Conservation (phyloP, 768 basidiomycete genomes). For the Pholiota conissans region DNA sequence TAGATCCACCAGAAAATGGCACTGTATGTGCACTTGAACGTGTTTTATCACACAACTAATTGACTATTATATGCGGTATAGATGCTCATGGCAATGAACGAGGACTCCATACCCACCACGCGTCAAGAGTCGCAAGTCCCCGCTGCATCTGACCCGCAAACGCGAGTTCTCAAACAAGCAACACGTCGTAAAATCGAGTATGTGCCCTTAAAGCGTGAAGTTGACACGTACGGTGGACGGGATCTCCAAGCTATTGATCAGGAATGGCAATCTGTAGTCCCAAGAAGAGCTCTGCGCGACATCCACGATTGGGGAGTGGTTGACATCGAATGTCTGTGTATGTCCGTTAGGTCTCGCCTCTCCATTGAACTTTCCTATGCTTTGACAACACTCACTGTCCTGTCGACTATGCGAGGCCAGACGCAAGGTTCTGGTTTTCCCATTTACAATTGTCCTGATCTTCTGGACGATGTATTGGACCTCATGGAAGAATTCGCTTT, state of each 20-base stretch:
- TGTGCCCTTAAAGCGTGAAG: conserved; percentile 73
- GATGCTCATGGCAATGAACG: conserved; percentile 30
- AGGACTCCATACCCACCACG: conserved; percentile 22
- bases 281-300: conserved; percentile 62
- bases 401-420: conserved; percentile 75
- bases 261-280: conserved; percentile 52
- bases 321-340: conserved; percentile 90
- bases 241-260: conserved; percentile 68
- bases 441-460: conserved; percentile 71
- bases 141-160: conserved; percentile 26
- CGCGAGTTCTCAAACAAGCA: conserved; percentile 46
- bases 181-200: conserved; percentile 87
- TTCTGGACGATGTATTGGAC: conserved; percentile 86
- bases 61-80: conserved; percentile 6
- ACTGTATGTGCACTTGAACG: conserved; percentile 36
- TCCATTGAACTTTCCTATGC: conserved; percentile 87
- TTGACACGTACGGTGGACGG: conserved; percentile 79
- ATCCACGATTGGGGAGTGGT: conserved; percentile 86
- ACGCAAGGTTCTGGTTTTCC: conserved; percentile 71
- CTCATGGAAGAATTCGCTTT: conserved; percentile 84
- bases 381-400: conserved; percentile 79
- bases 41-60: conserved; percentile 7
- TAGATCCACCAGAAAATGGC: conserved; percentile 49
- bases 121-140: conserved; percentile 28
- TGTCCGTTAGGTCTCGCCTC: conserved; percentile 87